Conservation (phyloP, 192 early-diverging fungal species). For the Linnemannia hyalina region DNA sequence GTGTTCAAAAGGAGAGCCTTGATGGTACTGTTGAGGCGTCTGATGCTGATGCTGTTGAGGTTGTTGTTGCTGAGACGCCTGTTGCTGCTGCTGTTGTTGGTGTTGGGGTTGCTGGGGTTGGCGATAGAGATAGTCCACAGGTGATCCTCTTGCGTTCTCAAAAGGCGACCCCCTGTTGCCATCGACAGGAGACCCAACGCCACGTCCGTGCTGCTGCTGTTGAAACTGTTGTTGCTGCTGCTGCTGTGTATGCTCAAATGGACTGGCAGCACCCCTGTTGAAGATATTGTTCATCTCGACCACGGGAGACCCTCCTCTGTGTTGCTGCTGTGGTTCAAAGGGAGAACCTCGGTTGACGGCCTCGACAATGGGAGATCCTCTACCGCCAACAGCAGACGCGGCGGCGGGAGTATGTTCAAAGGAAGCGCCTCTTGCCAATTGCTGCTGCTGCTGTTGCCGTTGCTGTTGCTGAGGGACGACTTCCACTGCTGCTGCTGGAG, state of each 20-base stretch:
- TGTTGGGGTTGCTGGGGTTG: constrained; percentile 11
- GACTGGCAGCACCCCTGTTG: background rate
- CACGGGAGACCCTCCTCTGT: background rate
- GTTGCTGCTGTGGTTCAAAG: background rate
- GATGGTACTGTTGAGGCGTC: constrained; percentile 3
- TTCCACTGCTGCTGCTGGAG: background rate
- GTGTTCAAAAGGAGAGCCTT: constrained; percentile 24
- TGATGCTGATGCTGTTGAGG: constrained; percentile 10
- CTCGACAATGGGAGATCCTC: constrained; percentile 25
- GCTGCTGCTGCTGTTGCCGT: background rate
- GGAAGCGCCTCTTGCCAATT: background rate
- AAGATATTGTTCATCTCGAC: constrained; percentile 9
- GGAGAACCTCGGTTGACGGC: constrained; percentile 13
- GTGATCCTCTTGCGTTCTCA: constrained; percentile 10
- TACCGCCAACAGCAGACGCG: background rate
- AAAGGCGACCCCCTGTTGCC: constrained; percentile 17
- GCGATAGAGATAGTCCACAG: constrained; percentile 4
- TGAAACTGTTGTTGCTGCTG: background rate
- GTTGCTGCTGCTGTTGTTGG: constrained; percentile 12
- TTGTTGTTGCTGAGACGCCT: background rate
- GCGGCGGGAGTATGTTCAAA: background rate
- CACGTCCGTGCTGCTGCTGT: background rate
- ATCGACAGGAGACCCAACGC: background rate
- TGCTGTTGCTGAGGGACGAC: background rate
- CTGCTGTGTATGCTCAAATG: background rate